These are phyloP conservation scores for Trichoderma sp. DNA, from an alignment of 2,329 filamentous ascomycete species.

Conservation along the genomic window DNA sequence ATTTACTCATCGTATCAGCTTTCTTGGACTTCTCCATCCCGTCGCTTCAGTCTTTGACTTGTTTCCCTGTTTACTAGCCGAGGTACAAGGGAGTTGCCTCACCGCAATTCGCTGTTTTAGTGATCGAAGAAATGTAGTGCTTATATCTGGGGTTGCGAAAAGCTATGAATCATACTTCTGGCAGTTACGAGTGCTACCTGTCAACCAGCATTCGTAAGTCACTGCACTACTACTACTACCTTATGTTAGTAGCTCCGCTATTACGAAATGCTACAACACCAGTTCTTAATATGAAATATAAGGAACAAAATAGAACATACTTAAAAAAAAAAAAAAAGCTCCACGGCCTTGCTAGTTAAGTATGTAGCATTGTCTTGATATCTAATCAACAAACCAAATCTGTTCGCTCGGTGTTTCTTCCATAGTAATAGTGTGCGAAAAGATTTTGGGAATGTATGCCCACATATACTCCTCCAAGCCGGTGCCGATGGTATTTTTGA, in stretches of 20 bases:
- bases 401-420: slow-evolving; percentile 24
- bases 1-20: neutral
- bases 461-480: slow-evolving; percentile 31
- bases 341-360: too few relatives aligned
- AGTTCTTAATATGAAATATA: neutral
- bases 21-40: neutral
- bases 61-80: neutral
- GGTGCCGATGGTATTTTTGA: slow-evolving; percentile 29
- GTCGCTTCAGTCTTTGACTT: too few relatives aligned
- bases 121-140: neutral
- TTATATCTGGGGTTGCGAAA: neutral
- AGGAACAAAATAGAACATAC: neutral
- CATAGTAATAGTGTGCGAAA: slow-evolving; percentile 29
- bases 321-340: too few relatives aligned
- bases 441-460: slow-evolving; percentile 31
- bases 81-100: neutral
- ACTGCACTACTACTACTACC: neutral
- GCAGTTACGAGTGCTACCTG: neutral
- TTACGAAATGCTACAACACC: neutral
- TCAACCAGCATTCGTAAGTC: neutral
- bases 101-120: neutral
- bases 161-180: neutral
- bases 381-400: slow-evolving; percentile 31
- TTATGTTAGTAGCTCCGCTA: neutral
- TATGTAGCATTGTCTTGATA: neutral